Percentiles rank a stretch among this genome's conserved stretches.
Conservation (phyloP, 768 basidiomycete species). For the Leccinum pellstonianum region DNA sequence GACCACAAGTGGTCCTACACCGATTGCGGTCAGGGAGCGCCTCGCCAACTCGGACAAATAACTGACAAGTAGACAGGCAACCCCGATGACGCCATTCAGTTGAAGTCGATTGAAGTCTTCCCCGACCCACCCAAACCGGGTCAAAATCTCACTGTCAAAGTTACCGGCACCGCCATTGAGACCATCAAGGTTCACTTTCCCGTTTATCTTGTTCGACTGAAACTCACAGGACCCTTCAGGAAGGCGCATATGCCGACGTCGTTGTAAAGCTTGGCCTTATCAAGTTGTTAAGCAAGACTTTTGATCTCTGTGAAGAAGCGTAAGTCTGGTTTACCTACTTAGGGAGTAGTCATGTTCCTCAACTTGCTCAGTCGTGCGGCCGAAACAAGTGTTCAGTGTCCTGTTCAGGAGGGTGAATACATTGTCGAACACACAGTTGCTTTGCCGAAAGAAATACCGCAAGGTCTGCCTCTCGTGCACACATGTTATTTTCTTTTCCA, state of each 20-base stretch:
- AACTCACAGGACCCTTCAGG: conserved; percentile 45
- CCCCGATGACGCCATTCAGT: conserved; percentile 47
- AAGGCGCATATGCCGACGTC: conserved; percentile 90
- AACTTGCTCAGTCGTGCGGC: conserved; percentile 56
- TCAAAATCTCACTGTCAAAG: conserved; percentile 81
- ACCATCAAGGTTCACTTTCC: conserved; percentile 58
- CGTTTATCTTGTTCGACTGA: not conserved
- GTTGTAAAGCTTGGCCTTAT: conserved; percentile 91
- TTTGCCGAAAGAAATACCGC: conserved; percentile 90
- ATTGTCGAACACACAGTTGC: conserved; percentile 78
- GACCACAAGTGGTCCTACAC: conserved; percentile 61
- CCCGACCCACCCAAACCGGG: conserved; percentile 94
- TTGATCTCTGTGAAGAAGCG: conserved; percentile 95
- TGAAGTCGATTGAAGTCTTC: conserved; percentile 67
- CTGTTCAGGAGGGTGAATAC: conserved; percentile 71
- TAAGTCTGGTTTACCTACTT: conserved; percentile 44
- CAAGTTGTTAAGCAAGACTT: conserved; percentile 78
- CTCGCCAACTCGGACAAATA: conserved; percentile 2
- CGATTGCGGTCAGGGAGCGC: conserved; percentile 66
- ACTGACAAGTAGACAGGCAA: conserved; percentile 39
- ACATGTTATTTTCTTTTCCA: not conserved
- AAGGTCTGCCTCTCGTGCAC: conserved; percentile 42
- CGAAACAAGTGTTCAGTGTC: conserved; percentile 79
- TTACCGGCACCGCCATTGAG: conserved; percentile 56
- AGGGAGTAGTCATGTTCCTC: not conserved